Evolutionary conservation across 1,284 basidiomycete species (phyloP), one percentile per base, ranked within the genome.

Genomic region (Coriolopsis trogii): DNA sequence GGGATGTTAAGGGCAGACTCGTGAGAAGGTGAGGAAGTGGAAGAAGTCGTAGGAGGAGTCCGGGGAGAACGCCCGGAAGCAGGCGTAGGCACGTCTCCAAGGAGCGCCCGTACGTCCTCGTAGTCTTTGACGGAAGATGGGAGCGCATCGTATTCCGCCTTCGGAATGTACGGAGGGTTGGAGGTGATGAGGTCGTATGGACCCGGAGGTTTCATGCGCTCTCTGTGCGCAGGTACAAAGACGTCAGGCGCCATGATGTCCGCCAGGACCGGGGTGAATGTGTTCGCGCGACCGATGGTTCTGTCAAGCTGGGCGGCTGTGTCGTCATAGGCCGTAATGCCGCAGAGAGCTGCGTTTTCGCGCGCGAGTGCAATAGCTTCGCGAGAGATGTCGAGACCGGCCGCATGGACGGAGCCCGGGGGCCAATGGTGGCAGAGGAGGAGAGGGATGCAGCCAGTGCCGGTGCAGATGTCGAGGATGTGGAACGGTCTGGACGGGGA

Each of bases 161-260:
- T 74, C 20, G 92, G 76, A 61, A 98, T 92, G 71, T 97, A 97
- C 6, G 95, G 95, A n/a, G 95, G 95, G 69, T 97, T 98, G 10
- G 90, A 86, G 6, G 93, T 92, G 60, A 98, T 72, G 51, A 97
- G 69, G 70, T 95, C 85, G 68, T 87, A 87, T 3, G 84, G 78
- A 13, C n/a, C n/a, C n/a, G n/a, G n/a, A n/a, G n/a, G n/a, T n/a
- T n/a, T n/a, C n/a, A n/a, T n/a, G n/a, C 73, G 73, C 34, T 63
- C 54, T 54, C 78, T 67, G 31, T 63, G 61, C 37, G 65, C 59
- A 23, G 65, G 60, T 26, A 68, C 60, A 28, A 73, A 63, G 45
- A 81, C 65, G 15, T 43, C 41, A 60, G 69, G 71, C 54, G 67
- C 70, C 60, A 72, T 79, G 49, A 80, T 74, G 66, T 79, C 84